Conservation (phyloP, 176 grass and related monocot genomes). For the Triticum monococcum region DNA sequence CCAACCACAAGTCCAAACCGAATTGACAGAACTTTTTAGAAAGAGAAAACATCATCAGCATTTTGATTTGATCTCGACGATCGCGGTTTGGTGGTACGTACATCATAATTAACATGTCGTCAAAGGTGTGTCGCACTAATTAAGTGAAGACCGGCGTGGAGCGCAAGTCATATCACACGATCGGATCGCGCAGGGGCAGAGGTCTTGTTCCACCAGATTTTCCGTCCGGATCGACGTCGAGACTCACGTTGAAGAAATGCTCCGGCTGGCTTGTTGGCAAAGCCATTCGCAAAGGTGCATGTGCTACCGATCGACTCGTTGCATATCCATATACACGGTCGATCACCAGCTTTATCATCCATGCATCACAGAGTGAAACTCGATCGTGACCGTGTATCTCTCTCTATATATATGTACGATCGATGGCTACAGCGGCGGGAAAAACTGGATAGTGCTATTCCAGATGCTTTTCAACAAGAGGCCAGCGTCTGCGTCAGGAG, state of each 20-base stretch:
- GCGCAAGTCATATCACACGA: background rate
- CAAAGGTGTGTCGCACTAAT: conserved; percentile 27
- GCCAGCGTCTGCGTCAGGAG: background rate
- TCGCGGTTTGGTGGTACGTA: conserved; percentile 1
- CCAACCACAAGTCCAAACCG: background rate
- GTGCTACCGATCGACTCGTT: background rate
- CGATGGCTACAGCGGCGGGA: background rate
- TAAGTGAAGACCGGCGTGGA: conserved; percentile 17
- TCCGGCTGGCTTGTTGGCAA: background rate
- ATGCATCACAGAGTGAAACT: background rate
- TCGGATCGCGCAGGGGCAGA: conserved; percentile 6
- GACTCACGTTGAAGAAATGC: background rate
- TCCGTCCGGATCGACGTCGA: background rate
- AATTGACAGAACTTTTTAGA: conserved; percentile 1
- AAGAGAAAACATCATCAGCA: background rate
- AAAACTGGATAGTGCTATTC: background rate
- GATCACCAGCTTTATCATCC: background rate
- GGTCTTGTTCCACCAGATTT: background rate
- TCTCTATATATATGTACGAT: background rate
- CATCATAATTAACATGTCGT: background rate
- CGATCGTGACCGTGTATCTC: background rate
- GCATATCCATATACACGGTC: background rate
- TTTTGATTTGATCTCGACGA: conserved; percentile 6
- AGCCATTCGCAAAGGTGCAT: background rate
- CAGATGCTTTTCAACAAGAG: background rate